These are phyloP conservation scores for Penicillium sp. DNA, from an alignment of 2,329 filamentous ascomycete genomes.

Conservation along the genomic window DNA sequence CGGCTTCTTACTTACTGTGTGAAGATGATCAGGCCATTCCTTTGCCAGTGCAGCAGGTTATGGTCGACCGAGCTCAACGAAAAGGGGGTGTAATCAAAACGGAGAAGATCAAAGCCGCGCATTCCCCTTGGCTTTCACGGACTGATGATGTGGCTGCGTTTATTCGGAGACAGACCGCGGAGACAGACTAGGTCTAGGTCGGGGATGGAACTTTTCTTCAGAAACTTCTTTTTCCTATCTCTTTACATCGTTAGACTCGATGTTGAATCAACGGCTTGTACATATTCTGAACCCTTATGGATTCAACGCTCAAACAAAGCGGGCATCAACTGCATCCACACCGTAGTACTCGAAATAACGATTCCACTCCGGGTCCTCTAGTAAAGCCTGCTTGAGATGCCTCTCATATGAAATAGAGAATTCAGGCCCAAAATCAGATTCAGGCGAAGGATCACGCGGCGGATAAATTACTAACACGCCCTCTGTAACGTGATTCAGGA, in stretches of 20 bases:
- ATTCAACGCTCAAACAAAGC: neutral
- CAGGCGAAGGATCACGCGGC: neutral
- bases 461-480: slow-evolving; percentile 34
- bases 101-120: slow-evolving; percentile 32
- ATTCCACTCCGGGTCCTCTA: slow-evolving; percentile 42
- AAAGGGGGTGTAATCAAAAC: slow-evolving; percentile 34
- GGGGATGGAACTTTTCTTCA: neutral
- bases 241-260: neutral
- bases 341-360: slow-evolving; percentile 46
- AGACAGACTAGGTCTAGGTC: neutral
- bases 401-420: slow-evolving; percentile 43
- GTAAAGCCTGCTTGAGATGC: slow-evolving; percentile 32
- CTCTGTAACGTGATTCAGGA: slow-evolving; percentile 35
- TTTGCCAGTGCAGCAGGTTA: slow-evolving; percentile 33
- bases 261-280: neutral
- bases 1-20: slow-evolving; percentile 32
- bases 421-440: slow-evolving; percentile 30
- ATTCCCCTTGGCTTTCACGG: slow-evolving; percentile 35
- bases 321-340: slow-evolving; percentile 28
- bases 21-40: slow-evolving; percentile 37
- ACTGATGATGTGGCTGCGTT: neutral
- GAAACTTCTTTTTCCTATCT: neutral
- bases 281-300: neutral
- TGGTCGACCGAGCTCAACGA: slow-evolving; percentile 34
- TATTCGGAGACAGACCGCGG: neutral